Base-by-base conservation (phyloP, 768 basidiomycete genomes). In the Russula brevipes region DNA sequence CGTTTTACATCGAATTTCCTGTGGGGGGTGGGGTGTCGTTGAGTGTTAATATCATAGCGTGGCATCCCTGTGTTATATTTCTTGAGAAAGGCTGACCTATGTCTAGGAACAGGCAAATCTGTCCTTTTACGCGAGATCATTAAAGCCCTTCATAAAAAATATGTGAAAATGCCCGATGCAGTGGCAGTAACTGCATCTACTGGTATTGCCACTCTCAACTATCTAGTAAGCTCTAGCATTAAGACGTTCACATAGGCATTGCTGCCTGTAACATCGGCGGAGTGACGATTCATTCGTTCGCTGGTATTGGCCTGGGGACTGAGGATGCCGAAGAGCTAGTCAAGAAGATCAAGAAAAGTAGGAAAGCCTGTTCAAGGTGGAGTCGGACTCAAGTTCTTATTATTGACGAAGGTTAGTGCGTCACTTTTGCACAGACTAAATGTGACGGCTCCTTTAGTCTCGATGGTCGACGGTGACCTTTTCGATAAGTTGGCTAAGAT, bases 261-360 rank as follows among this genome's bases (percentile, higher is more conserved):
- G 96, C 96, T 7, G 96, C 96, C 5, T 97, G 94, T 73, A 98
- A 99, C 68, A 94, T 99, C 54, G 96, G 96, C 10, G 96, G 97
- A 45, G 84, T 91, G 30, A 98, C 96, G 0, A 82, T 98, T 41
- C 96, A 99, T 72, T 95, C 92, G 0, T 99, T 97, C 71, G 85
- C 89, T n/a, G 95, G 96, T 0, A 89, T 96, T 63, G 96, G 96
- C 0, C 75, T 97, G 1, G 96, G 91, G 2, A 74, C 81, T 3
- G 93, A 90, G 44, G 73, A 72, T 10, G 81, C 82, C 0, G 81
- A 87, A 0, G 76, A 82, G 0, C 80, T 98, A 5, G 78, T 83
- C 4, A 74, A 68, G 0, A 94, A 85, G 70, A 74, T 98, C 50
- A 80, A 76, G 68, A 91, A 84, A 78, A 97, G 95, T 73, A 89